Evolutionary conservation across 176 grass and related monocot genomes (phyloP).

Genomic region (Oryza officinalis): DNA sequence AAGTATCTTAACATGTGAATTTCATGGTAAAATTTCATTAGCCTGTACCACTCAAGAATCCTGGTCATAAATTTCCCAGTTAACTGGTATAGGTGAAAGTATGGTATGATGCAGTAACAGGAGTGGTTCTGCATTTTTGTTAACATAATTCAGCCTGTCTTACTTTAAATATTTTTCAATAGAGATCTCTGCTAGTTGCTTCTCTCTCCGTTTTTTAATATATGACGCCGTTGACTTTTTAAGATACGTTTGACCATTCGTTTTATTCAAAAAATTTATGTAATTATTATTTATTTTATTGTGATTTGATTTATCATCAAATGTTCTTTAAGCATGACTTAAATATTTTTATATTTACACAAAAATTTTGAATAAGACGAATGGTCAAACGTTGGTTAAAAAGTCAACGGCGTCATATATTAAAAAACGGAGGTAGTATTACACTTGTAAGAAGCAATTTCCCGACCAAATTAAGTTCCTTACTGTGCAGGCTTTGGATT

Average conservation of each 20-base stretch:
- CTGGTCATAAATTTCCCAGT: background rate
- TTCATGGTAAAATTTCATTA: background rate
- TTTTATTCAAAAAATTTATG: no score
- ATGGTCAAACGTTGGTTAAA: no score
- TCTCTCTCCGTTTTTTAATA: no score
- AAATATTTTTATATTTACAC: no score
- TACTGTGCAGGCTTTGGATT: constrained; percentile 45
- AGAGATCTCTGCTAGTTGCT: background rate
- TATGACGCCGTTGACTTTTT: no score
- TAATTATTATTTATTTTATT: no score
- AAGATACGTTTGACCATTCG: no score
- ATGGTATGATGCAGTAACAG: background rate
- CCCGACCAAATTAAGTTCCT: background rate
- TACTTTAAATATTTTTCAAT: background rate
- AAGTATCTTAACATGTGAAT: background rate
- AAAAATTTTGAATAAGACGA: no score
- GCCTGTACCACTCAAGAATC: background rate
- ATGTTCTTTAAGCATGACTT: no score
- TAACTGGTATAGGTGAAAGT: background rate
- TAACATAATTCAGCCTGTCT: background rate
- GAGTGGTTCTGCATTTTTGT: background rate
- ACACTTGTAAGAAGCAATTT: background rate
- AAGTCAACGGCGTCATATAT: no score
- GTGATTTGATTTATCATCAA: no score
- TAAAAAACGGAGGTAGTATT: no score